phyloP scores from a whole-genome alignment of 306 rosid species.

The Geum urbanum region DNA sequence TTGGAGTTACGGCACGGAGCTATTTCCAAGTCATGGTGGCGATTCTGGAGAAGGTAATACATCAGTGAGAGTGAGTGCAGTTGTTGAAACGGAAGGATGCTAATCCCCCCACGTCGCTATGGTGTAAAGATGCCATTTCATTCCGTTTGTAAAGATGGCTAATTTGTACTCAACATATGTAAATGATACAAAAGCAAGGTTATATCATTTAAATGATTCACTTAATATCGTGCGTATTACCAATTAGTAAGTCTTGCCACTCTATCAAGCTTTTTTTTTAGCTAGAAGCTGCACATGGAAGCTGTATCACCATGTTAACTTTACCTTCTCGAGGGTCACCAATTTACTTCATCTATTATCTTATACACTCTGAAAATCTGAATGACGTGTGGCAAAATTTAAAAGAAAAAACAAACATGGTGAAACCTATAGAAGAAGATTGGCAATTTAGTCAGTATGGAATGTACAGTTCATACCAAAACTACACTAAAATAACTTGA shows the following conservation, averaged over 20 bases:
- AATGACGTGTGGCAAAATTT: too few species aligned
- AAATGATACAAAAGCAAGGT: not conserved
- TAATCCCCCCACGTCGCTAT: not conserved
- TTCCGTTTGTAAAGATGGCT: not conserved
- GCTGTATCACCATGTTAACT: too few species aligned
- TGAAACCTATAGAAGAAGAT: too few species aligned
- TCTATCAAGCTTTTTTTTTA: too few species aligned
- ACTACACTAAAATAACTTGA: too few species aligned
- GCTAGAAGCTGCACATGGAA: too few species aligned
- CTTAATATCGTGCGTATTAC: not conserved
- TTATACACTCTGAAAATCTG: too few species aligned
- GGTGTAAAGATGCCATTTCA: slow-evolving; percentile 12
- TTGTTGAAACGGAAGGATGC: slow-evolving; percentile 1
- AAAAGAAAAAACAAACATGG: too few species aligned
- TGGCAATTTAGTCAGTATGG: too few species aligned
- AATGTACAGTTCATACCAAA: too few species aligned
- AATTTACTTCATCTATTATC: too few species aligned
- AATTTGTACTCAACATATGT: not conserved
- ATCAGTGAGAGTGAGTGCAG: not conserved
- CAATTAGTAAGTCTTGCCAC: not conserved
- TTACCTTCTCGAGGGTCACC: too few species aligned
- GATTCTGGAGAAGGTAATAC: slow-evolving; percentile 23
- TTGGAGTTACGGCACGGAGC: slow-evolving; percentile 51
- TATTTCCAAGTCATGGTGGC: slow-evolving; percentile 7
- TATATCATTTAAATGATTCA: slow-evolving; percentile 2